Evolutionary conservation across 169 alveolate species (phyloP).

Genomic region (Cryptosporidium parvum): DNA sequence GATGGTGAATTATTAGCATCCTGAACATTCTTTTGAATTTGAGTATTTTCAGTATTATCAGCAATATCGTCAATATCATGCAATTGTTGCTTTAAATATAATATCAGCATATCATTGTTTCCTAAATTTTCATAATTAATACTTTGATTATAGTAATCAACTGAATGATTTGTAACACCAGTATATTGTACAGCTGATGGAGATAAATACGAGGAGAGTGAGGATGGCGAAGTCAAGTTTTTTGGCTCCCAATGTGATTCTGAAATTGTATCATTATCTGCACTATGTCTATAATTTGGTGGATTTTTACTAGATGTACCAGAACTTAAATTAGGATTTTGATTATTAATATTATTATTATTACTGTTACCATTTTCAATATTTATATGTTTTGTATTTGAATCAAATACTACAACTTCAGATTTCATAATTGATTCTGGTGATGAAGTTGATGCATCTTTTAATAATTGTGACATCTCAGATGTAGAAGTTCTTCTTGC

Average conservation of each 20-base stretch:
- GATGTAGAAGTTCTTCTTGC: conserved; percentile 73
- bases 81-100: conserved; percentile 22
- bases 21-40: conserved; percentile 1
- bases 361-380: background rate
- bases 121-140: background rate
- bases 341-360: background rate
- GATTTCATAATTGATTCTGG: conserved; percentile 56
- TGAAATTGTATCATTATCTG: conserved; percentile 22
- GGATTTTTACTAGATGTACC: background rate
- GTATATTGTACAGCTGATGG: conserved; percentile 58
- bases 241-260: conserved; percentile 70
- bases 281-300: conserved; percentile 1
- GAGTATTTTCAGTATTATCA: background rate
- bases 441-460: conserved; percentile 55
- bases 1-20: background rate
- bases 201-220: conserved; percentile 67
- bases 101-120: background rate
- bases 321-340: background rate
- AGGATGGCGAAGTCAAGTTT: conserved; percentile 74
- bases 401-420: conserved; percentile 70
- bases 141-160: background rate
- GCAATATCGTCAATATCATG: background rate
- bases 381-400: background rate
- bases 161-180: conserved; percentile 72
- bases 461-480: conserved; percentile 61